These are phyloP conservation scores for Colletotrichum sp. DNA, from an alignment of 2,329 filamentous ascomycete genomes.

Conservation along the genomic window DNA sequence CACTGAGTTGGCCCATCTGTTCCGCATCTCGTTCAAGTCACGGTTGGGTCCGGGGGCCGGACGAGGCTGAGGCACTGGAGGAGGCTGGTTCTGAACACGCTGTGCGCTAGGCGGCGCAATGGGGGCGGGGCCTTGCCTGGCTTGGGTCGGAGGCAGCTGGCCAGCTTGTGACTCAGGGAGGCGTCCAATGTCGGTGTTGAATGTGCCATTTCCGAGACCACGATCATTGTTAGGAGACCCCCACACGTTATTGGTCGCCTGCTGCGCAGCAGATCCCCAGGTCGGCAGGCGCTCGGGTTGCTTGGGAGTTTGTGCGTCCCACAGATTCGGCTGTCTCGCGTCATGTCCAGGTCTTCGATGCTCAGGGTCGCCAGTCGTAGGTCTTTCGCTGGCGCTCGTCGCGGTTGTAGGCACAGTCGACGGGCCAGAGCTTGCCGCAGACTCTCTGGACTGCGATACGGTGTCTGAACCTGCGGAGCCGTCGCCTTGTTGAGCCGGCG, in stretches of 20 bases:
- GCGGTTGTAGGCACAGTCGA: neutral
- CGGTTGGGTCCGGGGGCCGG: neutral
- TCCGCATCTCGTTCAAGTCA: constrained; percentile 24
- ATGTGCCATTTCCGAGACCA: constrained; percentile 79
- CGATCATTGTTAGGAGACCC: constrained; percentile 73
- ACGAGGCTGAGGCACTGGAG: neutral
- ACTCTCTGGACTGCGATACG: constrained; percentile 1
- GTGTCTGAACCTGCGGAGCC: constrained; percentile 1
- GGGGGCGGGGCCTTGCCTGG: constrained; percentile 47
- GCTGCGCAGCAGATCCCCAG: constrained; percentile 52
- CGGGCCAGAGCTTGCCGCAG: neutral
- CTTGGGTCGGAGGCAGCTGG: constrained; percentile 29
- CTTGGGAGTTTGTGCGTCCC: constrained; percentile 26
- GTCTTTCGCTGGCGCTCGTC: neutral
- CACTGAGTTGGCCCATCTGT: constrained; percentile 47
- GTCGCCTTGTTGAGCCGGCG: constrained; percentile 26
- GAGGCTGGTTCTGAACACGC: constrained; percentile 17
- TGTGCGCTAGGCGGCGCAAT: constrained; percentile 40
- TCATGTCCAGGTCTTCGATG: constrained; percentile 23
- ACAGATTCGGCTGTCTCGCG: constrained; percentile 24
- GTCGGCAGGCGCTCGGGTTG: constrained; percentile 50
- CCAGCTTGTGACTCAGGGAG: constrained; percentile 42
- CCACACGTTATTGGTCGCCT: constrained; percentile 69
- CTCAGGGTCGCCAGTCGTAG: neutral
- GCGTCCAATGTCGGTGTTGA: constrained; percentile 64